phyloP scores from a whole-genome alignment of 2,329 filamentous ascomycete genomes.

The Aspergillus sp. region DNA sequence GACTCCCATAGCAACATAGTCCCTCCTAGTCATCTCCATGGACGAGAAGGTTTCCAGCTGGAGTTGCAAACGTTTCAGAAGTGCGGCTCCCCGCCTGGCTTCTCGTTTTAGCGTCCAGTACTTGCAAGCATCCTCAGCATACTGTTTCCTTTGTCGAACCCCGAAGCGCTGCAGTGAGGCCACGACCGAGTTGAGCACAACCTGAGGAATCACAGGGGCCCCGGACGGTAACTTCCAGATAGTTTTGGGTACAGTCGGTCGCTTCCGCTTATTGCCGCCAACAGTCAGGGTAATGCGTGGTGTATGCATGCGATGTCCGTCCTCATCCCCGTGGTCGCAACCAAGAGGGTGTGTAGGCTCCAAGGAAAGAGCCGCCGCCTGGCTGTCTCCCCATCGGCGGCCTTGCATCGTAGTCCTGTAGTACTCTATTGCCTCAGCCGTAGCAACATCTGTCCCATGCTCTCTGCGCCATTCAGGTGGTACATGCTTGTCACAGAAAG shows the following conservation, averaged over 20 bases:
- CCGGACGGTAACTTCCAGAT: constrained; percentile 93
- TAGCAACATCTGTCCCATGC: constrained; percentile 78
- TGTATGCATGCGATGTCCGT: constrained; percentile 38
- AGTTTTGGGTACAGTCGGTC: constrained; percentile 59
- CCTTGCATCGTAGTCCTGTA: constrained; percentile 89
- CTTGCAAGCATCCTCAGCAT: constrained; percentile 86
- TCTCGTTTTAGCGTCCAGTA: constrained; percentile 99
- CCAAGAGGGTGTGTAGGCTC: constrained; percentile 70
- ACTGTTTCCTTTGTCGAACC: constrained; percentile 86
- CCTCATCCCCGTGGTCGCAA: constrained; percentile 51
- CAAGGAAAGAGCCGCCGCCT: constrained; percentile 76
- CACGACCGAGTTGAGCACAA: constrained; percentile 84
- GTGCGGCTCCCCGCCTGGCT: constrained; percentile 82
- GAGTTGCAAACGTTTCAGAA: constrained; percentile 89
- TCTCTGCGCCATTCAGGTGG: constrained; percentile 85
- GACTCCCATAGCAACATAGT: constrained; percentile 93
- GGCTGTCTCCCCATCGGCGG: constrained; percentile 88
- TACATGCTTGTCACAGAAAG: constrained; percentile 94
- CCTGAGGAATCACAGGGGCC: constrained; percentile 88
- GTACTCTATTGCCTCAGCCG: constrained; percentile 79
- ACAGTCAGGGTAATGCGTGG: constrained; percentile 57
- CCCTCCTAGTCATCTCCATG: constrained; percentile 92
- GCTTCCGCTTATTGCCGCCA: constrained; percentile 61
- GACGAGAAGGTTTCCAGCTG: constrained; percentile 96
- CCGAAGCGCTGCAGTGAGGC: constrained; percentile 79